phyloP scores from a whole-genome alignment of 495 filamentous ascomycete genomes.

The Hyaloscypha bicolor region DNA sequence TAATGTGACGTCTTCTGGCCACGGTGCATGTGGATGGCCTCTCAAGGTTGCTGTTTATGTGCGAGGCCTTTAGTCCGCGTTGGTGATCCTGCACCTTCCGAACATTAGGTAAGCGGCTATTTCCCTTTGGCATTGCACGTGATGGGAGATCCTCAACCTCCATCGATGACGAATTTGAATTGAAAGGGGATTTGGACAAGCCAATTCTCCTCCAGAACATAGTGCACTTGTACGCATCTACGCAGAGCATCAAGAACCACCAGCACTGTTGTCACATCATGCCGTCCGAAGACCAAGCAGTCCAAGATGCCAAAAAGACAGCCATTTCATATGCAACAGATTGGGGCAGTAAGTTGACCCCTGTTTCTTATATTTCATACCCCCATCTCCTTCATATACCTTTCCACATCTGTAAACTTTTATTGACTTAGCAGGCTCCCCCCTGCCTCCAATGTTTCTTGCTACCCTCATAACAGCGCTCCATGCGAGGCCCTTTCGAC shows the following conservation, averaged over 20 bases:
- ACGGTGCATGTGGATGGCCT: constrained; percentile 3
- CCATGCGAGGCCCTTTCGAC: constrained; percentile 72
- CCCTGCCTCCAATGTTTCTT: constrained; percentile 75
- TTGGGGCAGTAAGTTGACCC: constrained; percentile 71
- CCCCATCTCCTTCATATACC: not conserved
- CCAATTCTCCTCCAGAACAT: not conserved
- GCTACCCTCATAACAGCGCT: constrained; percentile 80
- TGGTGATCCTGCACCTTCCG: not conserved
- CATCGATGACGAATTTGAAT: not conserved
- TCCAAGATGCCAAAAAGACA: constrained; percentile 43
- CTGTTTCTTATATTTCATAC: not conserved
- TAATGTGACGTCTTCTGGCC: not conserved
- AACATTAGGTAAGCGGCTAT: not conserved
- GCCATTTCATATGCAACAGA: constrained; percentile 54
- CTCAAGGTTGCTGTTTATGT: not conserved
- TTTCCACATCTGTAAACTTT: not conserved
- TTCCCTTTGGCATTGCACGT: not conserved
- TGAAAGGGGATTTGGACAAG: not conserved
- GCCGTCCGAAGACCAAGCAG: constrained; percentile 27
- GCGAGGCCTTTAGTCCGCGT: not conserved
- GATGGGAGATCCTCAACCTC: not conserved
- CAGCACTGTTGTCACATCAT: not conserved
- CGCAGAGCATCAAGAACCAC: not conserved
- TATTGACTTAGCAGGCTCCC: constrained; percentile 58
- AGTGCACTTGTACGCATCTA: not conserved